Base-by-base conservation (phyloP, 2,329 filamentous ascomycete species). In the Aulographum hederae region DNA sequence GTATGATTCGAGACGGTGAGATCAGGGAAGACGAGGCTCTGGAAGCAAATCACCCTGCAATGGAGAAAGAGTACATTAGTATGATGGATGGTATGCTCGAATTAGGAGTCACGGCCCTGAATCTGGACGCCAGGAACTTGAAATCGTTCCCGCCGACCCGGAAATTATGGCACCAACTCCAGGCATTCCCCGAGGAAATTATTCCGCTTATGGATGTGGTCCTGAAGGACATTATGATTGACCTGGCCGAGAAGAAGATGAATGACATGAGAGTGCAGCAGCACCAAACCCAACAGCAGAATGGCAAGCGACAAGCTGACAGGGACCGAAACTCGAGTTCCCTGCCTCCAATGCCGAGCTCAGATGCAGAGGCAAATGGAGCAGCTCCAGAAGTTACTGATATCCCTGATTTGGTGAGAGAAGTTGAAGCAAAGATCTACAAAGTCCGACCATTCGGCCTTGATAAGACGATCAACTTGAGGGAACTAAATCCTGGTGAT, bases 181-280 rank as follows among this genome's bases (percentile, higher is more conserved):
- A 92, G 50, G 76, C 79, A 11, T 98, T 94, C 47, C 89, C 89
- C 0, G 84, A 89, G 47, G 89, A 98, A 64, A 85, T 98, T 32
- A 78, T 98, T 28, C 85, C 86, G 3, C 66, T 95, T 29, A 93
- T 98, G 78, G 91, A 98, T 65, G 81, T 92, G 52, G 74, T 75
- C 4, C 71, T 94, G 31, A 91, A 93, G 48, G 86, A 98, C 55
- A 65, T 82, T 33, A 92, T 95, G 76, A 70, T 89, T 16, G 85
- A 93, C 47, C 60, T 95, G 31, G 84, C 86, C 1, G 71, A 79
- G 38, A 74, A 76, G 37, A 78, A 91, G 45, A 80, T 78, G 64
- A 63, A 75, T 20, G 71, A 71, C 37, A 65, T 77, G 47, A 68
- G 76, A 40, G 55, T 50, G 28, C 56, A 58, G 35, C 38, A 60